phyloP scores from a whole-genome alignment of 768 basidiomycete species.

The Lactarius psammicola region DNA sequence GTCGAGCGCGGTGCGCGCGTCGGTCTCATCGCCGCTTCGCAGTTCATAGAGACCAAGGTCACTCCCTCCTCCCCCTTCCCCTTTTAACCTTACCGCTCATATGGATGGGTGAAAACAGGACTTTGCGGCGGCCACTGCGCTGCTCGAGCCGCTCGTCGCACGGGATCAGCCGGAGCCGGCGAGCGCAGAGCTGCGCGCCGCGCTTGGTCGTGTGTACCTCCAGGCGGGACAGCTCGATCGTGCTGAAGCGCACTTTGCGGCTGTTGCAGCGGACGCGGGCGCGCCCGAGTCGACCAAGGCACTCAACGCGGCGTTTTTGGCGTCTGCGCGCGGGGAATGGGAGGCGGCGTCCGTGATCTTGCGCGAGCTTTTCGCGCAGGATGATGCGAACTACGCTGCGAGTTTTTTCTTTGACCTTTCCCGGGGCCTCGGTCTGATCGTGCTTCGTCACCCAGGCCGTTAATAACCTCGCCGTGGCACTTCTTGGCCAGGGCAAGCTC shows the following conservation, averaged over 20 bases:
- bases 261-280: conserved; percentile 45
- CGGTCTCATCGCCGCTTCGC: conserved; percentile 76
- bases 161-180: conserved; percentile 42
- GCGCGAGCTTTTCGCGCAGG: conserved; percentile 44
- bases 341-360: conserved; percentile 47
- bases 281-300: conserved; percentile 42
- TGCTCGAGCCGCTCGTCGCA: conserved; percentile 65
- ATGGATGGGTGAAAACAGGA: conserved; percentile 56
- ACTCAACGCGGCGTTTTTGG: conserved; percentile 67
- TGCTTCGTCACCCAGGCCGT: conserved; percentile 48
- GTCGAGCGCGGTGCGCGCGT: conserved; percentile 74
- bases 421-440: background rate
- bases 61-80: background rate
- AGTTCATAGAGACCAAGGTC: conserved; percentile 84
- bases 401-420: background rate
- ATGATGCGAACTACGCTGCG: conserved; percentile 33
- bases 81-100: background rate
- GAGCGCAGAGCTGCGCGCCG: conserved; percentile 52
- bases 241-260: conserved; percentile 58
- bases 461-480: conserved; percentile 73
- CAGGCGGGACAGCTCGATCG: conserved; percentile 63
- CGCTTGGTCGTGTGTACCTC: conserved; percentile 71
- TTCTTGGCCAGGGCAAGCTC: conserved; percentile 67
- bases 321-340: conserved; percentile 74
- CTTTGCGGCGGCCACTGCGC: conserved; percentile 59